Evolutionary conservation across 331 rosid genomes (phyloP).

Genomic region (Phaseolus coccineus): DNA sequence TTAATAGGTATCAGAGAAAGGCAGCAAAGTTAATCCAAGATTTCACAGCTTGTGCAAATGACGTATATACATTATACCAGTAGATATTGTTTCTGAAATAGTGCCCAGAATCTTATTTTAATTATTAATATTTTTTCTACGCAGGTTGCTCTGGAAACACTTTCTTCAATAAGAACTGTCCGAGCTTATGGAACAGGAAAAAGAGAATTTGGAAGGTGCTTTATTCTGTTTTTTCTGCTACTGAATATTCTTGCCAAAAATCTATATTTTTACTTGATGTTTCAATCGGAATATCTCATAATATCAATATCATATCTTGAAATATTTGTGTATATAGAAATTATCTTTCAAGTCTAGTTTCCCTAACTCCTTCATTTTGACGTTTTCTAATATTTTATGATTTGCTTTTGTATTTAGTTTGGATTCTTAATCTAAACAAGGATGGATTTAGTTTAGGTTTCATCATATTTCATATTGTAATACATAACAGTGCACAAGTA

Average conservation of each 20-base stretch:
- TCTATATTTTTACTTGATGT: constrained; percentile 4
- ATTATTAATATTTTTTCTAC: constrained; percentile 23
- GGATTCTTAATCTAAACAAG: neutral
- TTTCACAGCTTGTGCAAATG: constrained; percentile 72
- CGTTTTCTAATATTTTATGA: neutral
- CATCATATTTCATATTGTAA: constrained; percentile 1
- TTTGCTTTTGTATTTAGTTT: neutral
- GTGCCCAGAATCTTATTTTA: constrained; percentile 34
- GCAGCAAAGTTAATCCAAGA: constrained; percentile 74
- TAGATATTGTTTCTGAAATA: constrained; percentile 37
- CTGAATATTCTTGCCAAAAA: constrained; percentile 34
- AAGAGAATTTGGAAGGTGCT: constrained; percentile 65
- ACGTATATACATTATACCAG: constrained; percentile 54
- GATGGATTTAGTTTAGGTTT: neutral
- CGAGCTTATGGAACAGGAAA: constrained; percentile 63
- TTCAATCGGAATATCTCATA: neutral
- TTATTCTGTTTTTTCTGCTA: constrained; percentile 23
- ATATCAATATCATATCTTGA: neutral
- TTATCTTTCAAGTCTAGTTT: neutral
- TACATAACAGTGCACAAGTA: neutral
- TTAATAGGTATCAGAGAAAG: constrained; percentile 68
- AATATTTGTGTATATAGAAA: neutral
- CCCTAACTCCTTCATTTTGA: neutral
- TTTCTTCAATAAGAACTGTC: constrained; percentile 63
- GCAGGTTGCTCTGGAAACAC: constrained; percentile 79